Evolutionary conservation across 148 eudicot genomes (phyloP).

Genomic region (Vaccinium macrocarpon): DNA sequence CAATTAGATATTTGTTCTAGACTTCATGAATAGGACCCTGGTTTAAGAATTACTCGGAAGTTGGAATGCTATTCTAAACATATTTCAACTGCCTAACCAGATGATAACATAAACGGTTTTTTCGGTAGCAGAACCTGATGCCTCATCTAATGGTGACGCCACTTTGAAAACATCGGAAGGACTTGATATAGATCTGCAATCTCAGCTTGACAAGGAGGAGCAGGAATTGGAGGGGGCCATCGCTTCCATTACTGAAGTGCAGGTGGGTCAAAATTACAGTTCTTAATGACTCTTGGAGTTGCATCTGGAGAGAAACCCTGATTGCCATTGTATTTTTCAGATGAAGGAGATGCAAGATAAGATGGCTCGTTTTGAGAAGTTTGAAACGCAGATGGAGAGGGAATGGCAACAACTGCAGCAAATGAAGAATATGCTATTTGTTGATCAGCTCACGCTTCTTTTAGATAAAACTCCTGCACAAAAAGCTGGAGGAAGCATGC

Average conservation of each 20-base stretch:
- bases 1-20: not conserved
- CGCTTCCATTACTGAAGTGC: slow-evolving; percentile 50
- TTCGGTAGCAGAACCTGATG: slow-evolving; percentile 40
- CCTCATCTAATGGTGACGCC: slow-evolving; percentile 33
- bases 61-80: not conserved
- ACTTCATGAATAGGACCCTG: not conserved
- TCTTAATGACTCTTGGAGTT: not conserved
- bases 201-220: slow-evolving; percentile 66
- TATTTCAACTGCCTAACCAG: slow-evolving; percentile 6
- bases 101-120: not conserved
- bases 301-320: not conserved
- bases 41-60: not conserved
- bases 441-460: slow-evolving; percentile 68
- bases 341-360: slow-evolving; percentile 58
- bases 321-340: slow-evolving; percentile 29
- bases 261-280: slow-evolving; percentile 42
- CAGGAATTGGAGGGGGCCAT: slow-evolving; percentile 59
- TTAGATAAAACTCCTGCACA: slow-evolving; percentile 41
- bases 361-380: slow-evolving; percentile 51
- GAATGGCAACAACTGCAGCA: slow-evolving; percentile 67
- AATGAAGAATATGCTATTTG: slow-evolving; percentile 64
- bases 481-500: slow-evolving; percentile 35
- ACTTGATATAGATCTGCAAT: slow-evolving; percentile 48
- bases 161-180: slow-evolving; percentile 31
- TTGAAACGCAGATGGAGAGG: slow-evolving; percentile 65